Conservation (phyloP, 2,329 filamentous ascomycete genomes). For the Aspergillus nomiae region DNA sequence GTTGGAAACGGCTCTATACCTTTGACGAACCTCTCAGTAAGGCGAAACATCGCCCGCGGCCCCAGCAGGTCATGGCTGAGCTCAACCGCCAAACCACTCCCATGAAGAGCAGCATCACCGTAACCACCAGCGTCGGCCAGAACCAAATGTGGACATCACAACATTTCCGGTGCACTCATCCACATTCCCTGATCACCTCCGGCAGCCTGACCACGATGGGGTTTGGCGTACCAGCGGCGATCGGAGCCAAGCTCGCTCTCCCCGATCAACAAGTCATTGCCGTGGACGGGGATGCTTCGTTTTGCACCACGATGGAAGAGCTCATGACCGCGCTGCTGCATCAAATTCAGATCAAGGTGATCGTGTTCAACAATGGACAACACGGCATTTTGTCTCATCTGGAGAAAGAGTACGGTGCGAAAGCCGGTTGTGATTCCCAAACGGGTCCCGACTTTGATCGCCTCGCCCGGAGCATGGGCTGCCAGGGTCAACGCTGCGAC, state of each 20-base stretch:
- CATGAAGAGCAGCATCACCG: neutral
- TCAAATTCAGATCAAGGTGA: neutral
- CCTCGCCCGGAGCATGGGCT: neutral
- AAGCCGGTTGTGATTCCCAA: neutral
- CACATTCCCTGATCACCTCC: neutral
- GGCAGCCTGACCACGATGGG: neutral
- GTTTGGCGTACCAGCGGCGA: neutral
- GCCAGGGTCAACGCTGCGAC: neutral
- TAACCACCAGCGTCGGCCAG: neutral
- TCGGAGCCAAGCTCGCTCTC: neutral
- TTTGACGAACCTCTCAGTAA: neutral
- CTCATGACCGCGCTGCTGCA: conserved; percentile 1
- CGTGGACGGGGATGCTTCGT: neutral
- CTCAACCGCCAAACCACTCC: neutral
- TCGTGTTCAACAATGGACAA: neutral
- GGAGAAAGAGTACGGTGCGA: neutral
- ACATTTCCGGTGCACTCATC: conserved; percentile 1
- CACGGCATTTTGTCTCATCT: too few species aligned
- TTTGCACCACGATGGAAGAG: neutral
- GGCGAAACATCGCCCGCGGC: conserved; percentile 15
- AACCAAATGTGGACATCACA: neutral
- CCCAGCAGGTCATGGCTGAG: neutral
- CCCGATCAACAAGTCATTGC: conserved; percentile 1
- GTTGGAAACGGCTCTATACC: neutral
- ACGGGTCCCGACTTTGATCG: neutral